Base-by-base conservation (phyloP, 176 grass and related monocot species). In the Otatea glauca region DNA sequence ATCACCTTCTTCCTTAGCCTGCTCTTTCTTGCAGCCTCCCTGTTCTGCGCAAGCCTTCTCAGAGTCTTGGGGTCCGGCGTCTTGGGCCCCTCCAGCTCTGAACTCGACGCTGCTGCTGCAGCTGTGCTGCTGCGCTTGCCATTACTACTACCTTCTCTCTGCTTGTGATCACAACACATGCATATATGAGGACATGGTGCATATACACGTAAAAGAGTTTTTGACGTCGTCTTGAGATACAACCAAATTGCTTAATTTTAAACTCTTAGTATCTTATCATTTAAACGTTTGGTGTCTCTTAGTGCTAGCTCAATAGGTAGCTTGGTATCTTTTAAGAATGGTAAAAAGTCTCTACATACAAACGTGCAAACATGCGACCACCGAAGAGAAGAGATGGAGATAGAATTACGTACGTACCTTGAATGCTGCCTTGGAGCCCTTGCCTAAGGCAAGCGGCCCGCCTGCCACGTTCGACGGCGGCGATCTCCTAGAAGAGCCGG, bases 11-110 rank as follows among this genome's bases (percentile, higher is more conserved):
- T 93, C 81, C 91, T 90, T 7, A 93, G 42, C 67, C 91, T 77
- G 77, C 91, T 93, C 74, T 93, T 93, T 39, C 88, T 90, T 11
- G 91, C 91, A 11, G 91, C 91, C 78, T 93, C 91, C 75, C 91
- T 85, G 20, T 93, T 93, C 77, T 93, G 91, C 65, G 91, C 91
- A 21, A 93, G 85, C 81, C 91, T 68, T 74, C 91, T 76, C 81
- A 90, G 32, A 13, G 70, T 90, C 85, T 88, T 93, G 18, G 91
- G 81, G 54, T 93, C 85, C 20, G 88, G 77, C 76, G 77, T 93
- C 47, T 72, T 68, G 71, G 88, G 72, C 1, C 81, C 76, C 74
- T 87, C 84, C n/a, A 89, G 91, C 13, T 87, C 91, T 42, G 87
- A 84, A 54, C 65, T 87, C 38, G 81, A 72, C 37, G 71, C 21